Conservation (phyloP, 805 yeast genomes). For the Wickerhamiella dianesei region DNA sequence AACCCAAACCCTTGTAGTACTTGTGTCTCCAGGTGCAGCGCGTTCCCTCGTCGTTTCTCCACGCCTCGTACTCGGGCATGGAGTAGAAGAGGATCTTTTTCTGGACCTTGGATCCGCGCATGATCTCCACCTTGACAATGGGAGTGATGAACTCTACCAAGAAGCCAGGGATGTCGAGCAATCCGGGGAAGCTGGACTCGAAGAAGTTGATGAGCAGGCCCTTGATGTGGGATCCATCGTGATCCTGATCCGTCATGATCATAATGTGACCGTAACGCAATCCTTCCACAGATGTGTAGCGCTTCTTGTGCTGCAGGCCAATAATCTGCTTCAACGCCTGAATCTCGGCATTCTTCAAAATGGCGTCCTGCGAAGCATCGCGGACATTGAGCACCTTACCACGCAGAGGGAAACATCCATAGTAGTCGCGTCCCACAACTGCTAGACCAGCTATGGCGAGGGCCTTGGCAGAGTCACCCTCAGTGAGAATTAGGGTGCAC, state of each 20-base stretch:
- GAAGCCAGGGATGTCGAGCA: slow-evolving; percentile 81
- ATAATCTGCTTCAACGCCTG: slow-evolving; percentile 90
- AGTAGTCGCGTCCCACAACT: slow-evolving; percentile 88
- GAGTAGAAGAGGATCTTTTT: slow-evolving; percentile 65
- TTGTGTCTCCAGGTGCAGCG: slow-evolving; percentile 76
- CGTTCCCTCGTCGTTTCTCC: slow-evolving; percentile 78
- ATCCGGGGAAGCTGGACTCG: slow-evolving; percentile 88
- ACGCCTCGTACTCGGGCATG: slow-evolving; percentile 88
- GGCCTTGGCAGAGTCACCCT: slow-evolving; percentile 92
- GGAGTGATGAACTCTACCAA: slow-evolving; percentile 92
- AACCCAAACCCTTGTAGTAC: slow-evolving; percentile 98
- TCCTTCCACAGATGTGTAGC: slow-evolving; percentile 56
- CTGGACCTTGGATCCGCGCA: slow-evolving; percentile 31
- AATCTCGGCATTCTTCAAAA: slow-evolving; percentile 83
- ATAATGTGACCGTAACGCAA: slow-evolving; percentile 90
- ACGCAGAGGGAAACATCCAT: slow-evolving; percentile 89
- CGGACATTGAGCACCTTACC: slow-evolving; percentile 93
- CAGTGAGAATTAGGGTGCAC: slow-evolving; percentile 87
- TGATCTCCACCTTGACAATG: slow-evolving; percentile 76
- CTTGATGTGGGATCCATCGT: slow-evolving; percentile 95
- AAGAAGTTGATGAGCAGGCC: slow-evolving; percentile 87
- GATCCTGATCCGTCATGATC: slow-evolving; percentile 99
- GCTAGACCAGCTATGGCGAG: slow-evolving; percentile 87
- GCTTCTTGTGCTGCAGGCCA: slow-evolving; percentile 87
- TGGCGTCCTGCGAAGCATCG: slow-evolving; percentile 94